phyloP scores from a whole-genome alignment of 345 rosid genomes.

The Cochlearia excelsa region DNA sequence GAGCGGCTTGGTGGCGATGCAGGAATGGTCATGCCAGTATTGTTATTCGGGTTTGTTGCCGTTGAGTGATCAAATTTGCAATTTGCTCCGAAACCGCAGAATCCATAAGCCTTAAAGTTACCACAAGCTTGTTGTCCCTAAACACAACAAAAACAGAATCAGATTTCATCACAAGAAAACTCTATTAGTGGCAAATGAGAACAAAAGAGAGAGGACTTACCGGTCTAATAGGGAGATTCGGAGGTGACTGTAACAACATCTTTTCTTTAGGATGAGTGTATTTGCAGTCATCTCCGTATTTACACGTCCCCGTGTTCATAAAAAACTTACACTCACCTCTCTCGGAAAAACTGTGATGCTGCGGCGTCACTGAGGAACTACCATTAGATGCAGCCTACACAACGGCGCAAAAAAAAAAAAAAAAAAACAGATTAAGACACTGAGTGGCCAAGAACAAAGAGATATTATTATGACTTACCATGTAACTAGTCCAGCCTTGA shows the following conservation, averaged over 20 bases:
- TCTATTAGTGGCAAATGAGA: neutral
- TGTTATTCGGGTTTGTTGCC: slow-evolving; percentile 41
- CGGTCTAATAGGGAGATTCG: slow-evolving; percentile 55
- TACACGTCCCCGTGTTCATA: slow-evolving; percentile 74
- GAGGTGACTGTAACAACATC: slow-evolving; percentile 42
- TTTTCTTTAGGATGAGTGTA: slow-evolving; percentile 78
- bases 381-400: slow-evolving; percentile 46
- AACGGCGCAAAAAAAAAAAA: slow-evolving; percentile 4
- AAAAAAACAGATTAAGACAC: slow-evolving; percentile 18
- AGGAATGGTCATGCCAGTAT: slow-evolving; percentile 44
- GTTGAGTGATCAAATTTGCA: slow-evolving; percentile 74
- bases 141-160: slow-evolving; percentile 28
- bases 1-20: slow-evolving; percentile 36
- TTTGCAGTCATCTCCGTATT: slow-evolving; percentile 80
- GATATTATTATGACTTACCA: slow-evolving; percentile 42
- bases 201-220: slow-evolving; percentile 43
- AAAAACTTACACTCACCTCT: slow-evolving; percentile 71
- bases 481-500: slow-evolving; percentile 65
- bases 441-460: neutral
- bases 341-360: slow-evolving; percentile 48
- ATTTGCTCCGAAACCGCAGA: slow-evolving; percentile 67
- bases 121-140: slow-evolving; percentile 75
- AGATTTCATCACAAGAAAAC: slow-evolving; percentile 9
- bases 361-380: slow-evolving; percentile 36
- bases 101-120: slow-evolving; percentile 55